These are phyloP conservation scores for Penicillium manginii DNA, from an alignment of 495 filamentous ascomycete genomes.

Conservation along the genomic window DNA sequence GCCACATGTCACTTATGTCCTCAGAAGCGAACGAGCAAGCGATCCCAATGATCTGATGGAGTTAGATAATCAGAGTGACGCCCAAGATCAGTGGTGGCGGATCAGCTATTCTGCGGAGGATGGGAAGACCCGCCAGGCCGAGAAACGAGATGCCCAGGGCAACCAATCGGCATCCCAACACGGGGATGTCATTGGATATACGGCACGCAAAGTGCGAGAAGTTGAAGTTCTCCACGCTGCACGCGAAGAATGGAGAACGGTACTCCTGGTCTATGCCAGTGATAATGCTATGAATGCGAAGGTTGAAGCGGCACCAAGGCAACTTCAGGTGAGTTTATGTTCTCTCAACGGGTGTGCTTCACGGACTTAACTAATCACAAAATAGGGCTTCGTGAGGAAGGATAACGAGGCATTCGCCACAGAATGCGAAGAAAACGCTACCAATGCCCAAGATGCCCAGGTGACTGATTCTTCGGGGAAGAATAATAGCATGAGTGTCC, in stretches of 20 bases:
- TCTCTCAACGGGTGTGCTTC: not conserved
- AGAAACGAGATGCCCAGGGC: constrained; percentile 27
- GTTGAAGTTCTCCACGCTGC: constrained; percentile 56
- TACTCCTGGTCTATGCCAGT: constrained; percentile 57
- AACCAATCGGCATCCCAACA: constrained; percentile 25
- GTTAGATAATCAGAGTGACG: constrained; percentile 19
- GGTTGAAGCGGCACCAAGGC: constrained; percentile 35
- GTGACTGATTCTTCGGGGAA: constrained; percentile 3
- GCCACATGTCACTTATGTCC: constrained; percentile 56
- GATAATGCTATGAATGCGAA: constrained; percentile 42
- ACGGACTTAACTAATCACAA: constrained; percentile 10
- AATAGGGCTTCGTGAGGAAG: constrained; percentile 48
- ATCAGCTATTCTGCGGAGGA: constrained; percentile 55
- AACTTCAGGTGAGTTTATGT: constrained; percentile 43
- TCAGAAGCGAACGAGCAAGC: constrained; percentile 26
- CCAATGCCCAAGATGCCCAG: not conserved
- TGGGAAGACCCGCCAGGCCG: constrained; percentile 42
- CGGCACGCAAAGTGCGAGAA: constrained; percentile 50
- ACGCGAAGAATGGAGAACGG: constrained; percentile 50
- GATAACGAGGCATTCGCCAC: constrained; percentile 53
- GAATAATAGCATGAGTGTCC: not conserved
- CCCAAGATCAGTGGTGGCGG: constrained; percentile 59
- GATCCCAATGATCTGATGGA: constrained; percentile 27
- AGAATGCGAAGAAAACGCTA: constrained; percentile 39
- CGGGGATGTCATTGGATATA: constrained; percentile 49